A percentile compares a stretch with the other conserved stretches of the same genome.
phyloP scores from a whole-genome alignment of 1,284 basidiomycete genomes.

The Papiliotrema terrestris region DNA sequence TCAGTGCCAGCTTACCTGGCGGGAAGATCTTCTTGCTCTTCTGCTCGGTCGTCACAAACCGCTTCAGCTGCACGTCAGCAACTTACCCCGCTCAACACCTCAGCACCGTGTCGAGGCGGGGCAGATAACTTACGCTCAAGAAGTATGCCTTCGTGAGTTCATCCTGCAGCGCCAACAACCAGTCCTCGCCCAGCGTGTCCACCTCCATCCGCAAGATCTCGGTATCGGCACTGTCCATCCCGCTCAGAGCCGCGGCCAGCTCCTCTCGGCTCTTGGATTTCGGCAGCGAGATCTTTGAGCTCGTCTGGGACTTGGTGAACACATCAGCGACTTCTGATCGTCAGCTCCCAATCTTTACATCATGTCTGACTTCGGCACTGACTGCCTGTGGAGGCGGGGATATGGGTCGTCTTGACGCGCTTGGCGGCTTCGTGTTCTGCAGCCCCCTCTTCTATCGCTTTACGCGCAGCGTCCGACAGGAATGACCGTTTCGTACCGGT shows the following conservation, averaged over 20 bases:
- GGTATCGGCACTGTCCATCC: conserved; percentile 13
- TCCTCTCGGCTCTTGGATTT: conserved; percentile 22
- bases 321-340: conserved; percentile 19
- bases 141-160: conserved; percentile 50
- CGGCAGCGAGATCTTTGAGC: conserved; percentile 1
- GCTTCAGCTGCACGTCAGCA: conserved; percentile 35
- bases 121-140: conserved; percentile 36
- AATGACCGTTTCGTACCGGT: conserved; percentile 6
- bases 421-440: conserved; percentile 10
- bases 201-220: conserved; percentile 42
- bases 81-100: not conserved
- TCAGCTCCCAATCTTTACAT: not conserved
- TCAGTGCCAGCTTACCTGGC: conserved; percentile 42
- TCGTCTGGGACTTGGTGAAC: conserved; percentile 10
- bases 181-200: conserved; percentile 48
- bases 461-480: conserved; percentile 22
- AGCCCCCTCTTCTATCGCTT: conserved; percentile 21
- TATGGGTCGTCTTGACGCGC: conserved; percentile 5
- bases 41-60: conserved; percentile 42
- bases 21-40: conserved; percentile 50
- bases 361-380: not conserved
- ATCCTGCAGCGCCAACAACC: conserved; percentile 48
- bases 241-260: conserved; percentile 22
- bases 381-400: not conserved
- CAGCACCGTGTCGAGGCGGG: too few relatives aligned